Evolutionary conservation across 768 basidiomycete species (phyloP), one percentile per base, ranked within the genome.

Genomic region (Boletus subcaerulescens): DNA sequence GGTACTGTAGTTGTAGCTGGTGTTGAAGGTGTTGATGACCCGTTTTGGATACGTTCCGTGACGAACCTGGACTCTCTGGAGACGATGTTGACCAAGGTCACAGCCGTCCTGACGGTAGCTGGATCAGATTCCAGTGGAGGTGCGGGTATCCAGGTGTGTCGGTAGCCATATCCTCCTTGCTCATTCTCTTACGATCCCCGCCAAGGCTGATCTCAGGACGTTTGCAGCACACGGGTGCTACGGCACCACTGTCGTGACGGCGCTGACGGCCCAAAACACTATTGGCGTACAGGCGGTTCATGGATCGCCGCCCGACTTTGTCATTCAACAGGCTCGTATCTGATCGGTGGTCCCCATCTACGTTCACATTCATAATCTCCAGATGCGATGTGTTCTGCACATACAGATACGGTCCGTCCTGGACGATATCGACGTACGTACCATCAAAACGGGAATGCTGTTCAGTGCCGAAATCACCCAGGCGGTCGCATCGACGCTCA

Each of bases 371-470:
- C 15, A 36, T 15, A 12, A 15, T 36, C 35, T 7, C 24, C 24
- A 24, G 24, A 24, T 24, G 22, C 24, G 24, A 24, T 24, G 1
- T 24, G 24, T 24, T 12, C 14, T 36, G 35, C 15, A 36, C 15
- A n/a, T 22, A 4, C 62, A 94, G 91, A 78, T 96, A 18, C 68
- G 65, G 11, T 83, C 85, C 0, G 80, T 97, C 4, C 66, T 95
- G 26, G 76, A 78, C 13, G 94, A 97, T 65, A 79, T 91, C 36
- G 71, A 83, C 6, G 74, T 91, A 12, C 72, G 77, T 38, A 87
- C 85, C 2, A 82, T 97, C 60, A 98, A 98, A 71, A 90, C 89
- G 0, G 94, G 95, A 13, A 96, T 97, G 95, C 77, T 98, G 1
- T 86, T 79, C 62, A 81, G 87, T 55, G 74, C 79, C 0, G 76